Evolutionary conservation across 768 basidiomycete species (phyloP), one percentile per base, ranked within the genome.

Genomic region (Auriscalpium microsporum): DNA sequence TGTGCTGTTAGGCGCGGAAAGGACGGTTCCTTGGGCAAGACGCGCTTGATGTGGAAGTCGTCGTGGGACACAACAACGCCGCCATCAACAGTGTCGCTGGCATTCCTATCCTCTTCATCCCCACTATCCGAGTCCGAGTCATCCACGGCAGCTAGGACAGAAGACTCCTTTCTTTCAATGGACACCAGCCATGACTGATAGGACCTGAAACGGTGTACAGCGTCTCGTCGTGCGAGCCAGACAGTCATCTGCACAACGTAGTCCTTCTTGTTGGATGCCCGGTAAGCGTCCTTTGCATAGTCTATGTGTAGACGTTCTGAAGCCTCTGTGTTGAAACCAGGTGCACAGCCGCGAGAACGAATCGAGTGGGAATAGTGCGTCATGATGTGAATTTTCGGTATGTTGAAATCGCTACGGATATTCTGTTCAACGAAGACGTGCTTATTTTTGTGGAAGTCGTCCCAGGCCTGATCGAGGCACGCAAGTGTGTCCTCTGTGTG

Each of bases 221-320:
- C 68, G 54, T 73, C 71, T 36, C 57, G 50, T 2, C 65, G 60
- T 33, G 69, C 62, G 0, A 75, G 59, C 71, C 71, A 73, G 2
- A 50, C 10, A 10, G 70, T 70, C 75, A 76, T 76, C 58, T 75
- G 73, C 3, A 53, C 21, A 28, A 62, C 66, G 54, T 73, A 67
- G 46, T 75, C 69, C 35, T 67, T 67, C 19, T 58, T 57, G 57
- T 74, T 77, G 4, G 68, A 71, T 13, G 69, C 61, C 2, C 54
- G 48, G 53, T 71, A 74, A 8, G 69, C 71, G 45, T 69, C 66
- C 55, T 78, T 75, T 0, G 72, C 67, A 9, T 68, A 62, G 49
- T 75, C 69, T 47, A 76, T 77, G 54, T 78, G 75, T 0, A 74
- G 64, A 0, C 68, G 63, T 57, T 78, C 74, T 6, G 73, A 67